These are phyloP conservation scores for Diaporthe sp. DNA, from an alignment of 2,329 filamentous ascomycete species.

Conservation along the genomic window DNA sequence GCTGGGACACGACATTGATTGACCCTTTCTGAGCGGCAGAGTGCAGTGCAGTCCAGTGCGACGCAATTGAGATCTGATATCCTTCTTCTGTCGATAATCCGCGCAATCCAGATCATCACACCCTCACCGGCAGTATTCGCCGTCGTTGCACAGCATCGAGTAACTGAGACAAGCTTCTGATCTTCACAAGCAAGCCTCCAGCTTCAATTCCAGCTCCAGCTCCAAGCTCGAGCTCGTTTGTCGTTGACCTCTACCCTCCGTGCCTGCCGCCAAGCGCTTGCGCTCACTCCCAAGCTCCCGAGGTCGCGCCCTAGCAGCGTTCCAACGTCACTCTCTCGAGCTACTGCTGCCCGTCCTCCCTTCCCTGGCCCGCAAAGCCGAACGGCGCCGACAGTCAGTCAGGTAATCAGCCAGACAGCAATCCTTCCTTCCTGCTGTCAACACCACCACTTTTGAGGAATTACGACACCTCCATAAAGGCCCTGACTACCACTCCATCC, in stretches of 20 bases:
- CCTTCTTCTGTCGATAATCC: background rate
- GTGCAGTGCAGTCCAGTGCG: background rate
- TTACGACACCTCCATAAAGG: background rate
- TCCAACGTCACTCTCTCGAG: constrained; percentile 20
- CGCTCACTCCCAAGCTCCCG: background rate
- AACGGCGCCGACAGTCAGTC: constrained; percentile 4
- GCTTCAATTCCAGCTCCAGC: background rate
- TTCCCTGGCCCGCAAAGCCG: constrained; percentile 25
- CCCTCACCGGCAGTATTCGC: background rate
- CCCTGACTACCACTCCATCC: background rate
- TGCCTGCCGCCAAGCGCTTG: constrained; percentile 6
- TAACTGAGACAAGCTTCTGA: background rate
- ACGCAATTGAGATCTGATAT: constrained; percentile 14
- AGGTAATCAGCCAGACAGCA: background rate
- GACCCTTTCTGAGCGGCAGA: background rate
- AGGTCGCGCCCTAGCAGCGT: constrained; percentile 14
- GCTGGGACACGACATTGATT: background rate
- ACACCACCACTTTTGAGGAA: background rate
- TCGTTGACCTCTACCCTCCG: background rate
- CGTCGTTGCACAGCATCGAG: background rate
- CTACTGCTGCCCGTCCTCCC: constrained; percentile 14
- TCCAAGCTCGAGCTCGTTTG: background rate
- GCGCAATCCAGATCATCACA: background rate
- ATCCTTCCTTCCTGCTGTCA: background rate
- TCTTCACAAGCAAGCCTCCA: constrained; percentile 24